Evolutionary conservation across 768 basidiomycete species (phyloP), one percentile per base, ranked within the genome.

Genomic region (Myochromella boudieri): DNA sequence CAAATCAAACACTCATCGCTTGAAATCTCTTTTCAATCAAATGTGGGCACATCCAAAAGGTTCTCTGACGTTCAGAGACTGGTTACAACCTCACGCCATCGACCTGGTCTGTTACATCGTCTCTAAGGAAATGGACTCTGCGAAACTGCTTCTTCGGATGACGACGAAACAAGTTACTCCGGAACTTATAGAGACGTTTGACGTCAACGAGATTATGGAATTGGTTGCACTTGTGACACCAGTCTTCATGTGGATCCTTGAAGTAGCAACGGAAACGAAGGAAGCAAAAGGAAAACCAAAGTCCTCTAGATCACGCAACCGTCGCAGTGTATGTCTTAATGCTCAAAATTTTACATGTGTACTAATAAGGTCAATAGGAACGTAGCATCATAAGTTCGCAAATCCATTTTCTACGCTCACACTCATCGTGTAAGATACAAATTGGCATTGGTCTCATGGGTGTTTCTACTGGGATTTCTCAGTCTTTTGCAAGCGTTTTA

Each of bases 111-210:
- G 57, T 29, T 42, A 55, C 6, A 42, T 21, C 2, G 40, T 60
- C 22, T 38, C 47, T 17, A 10, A 15, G 1, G 59, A 62, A 32
- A 62, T 60, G 57, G 59, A 60, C n/a, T 6, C 9, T 15, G 33
- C 33, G 6, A 34, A 34, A 34, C 33, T 15, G 17, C 11, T 34
- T n/a, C 54, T 60, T 8, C 22, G 24, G 1, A 60, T 63, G 58
- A 42, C 15, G 2, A 51, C 53, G 3, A 49, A 22, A 2, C 43
- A 63, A 2, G 50, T 52, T 4, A 58, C 56, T 0, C 49, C 57
- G 0, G 52, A 59, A n/a, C 60, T 60, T 25, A 48, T 63, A 27
- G 37, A 43, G 3, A 38, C 37, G 0, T 63, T 56, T 56, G 58
- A 63, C 32, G 38, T 60, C 17, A 36, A 53, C 6, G 11, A 12